Percentiles rank a stretch among this genome's conserved stretches.
Evolutionary conservation across 2,329 filamentous ascomycete species (phyloP).

Genomic region (Penicillium janthinellum): DNA sequence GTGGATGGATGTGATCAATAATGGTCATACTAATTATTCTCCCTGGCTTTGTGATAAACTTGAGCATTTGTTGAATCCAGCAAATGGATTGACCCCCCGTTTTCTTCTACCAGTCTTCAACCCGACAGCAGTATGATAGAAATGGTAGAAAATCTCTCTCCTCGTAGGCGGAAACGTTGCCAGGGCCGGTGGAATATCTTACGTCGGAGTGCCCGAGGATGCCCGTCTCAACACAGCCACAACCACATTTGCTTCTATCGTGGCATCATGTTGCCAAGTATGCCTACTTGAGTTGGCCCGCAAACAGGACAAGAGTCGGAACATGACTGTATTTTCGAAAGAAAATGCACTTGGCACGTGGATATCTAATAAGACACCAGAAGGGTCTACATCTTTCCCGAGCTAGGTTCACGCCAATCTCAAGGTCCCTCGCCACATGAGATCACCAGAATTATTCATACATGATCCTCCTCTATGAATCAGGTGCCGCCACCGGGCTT

Average conservation of each 20-base stretch:
- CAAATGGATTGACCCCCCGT: not conserved
- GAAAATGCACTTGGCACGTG: not conserved
- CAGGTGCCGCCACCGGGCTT: not conserved
- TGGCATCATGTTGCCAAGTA: no score
- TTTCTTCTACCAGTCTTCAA: not conserved
- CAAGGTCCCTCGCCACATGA: not conserved
- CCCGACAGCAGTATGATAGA: no score
- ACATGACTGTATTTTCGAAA: not conserved
- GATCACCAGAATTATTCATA: not conserved
- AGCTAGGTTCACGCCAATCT: not conserved
- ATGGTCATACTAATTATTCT: not conserved
- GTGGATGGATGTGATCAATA: not conserved
- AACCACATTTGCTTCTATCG: no score
- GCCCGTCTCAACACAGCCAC: no score
- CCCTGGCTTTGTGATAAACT: not conserved
- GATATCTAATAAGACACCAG: not conserved
- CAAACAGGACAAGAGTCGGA: no score
- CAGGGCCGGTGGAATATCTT: no score
- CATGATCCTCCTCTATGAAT: not conserved
- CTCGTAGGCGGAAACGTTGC: no score
- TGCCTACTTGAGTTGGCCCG: no score
- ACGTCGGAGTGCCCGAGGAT: no score
- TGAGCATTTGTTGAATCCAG: not conserved
- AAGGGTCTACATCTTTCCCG: no score
- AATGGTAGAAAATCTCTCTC: not conserved